Percentiles rank a stretch among this genome's conserved stretches.
Conservation (phyloP, 2,329 filamentous ascomycete species). For the Meredithiella fracta region DNA sequence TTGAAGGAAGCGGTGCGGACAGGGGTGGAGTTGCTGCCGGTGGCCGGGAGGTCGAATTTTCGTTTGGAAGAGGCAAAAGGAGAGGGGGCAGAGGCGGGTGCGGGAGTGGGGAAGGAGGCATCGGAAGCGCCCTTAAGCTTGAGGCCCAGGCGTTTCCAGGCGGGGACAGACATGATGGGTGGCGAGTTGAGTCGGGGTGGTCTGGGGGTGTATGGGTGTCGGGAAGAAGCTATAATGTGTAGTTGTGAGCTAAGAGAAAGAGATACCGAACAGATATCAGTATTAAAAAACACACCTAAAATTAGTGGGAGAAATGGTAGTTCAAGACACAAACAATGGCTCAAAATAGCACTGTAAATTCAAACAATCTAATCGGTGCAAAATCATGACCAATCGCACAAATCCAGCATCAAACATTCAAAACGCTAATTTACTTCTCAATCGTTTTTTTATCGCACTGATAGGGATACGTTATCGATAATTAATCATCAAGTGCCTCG, state of each 20-base stretch:
- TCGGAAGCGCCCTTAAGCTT: conserved; percentile 34
- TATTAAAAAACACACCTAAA: too few species aligned
- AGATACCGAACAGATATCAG: too few species aligned
- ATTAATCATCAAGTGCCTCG: neutral
- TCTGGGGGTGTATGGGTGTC: neutral
- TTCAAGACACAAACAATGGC: too few species aligned
- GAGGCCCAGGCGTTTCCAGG: conserved; percentile 47
- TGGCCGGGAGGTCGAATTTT: conserved; percentile 18
- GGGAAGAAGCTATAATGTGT: neutral
- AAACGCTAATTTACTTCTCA: neutral
- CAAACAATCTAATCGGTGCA: too few species aligned
- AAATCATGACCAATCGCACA: neutral
- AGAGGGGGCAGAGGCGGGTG: neutral
- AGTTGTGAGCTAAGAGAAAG: too few species aligned
- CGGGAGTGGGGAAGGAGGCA: conserved; percentile 19
- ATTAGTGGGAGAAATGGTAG: too few species aligned
- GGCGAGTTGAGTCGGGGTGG: neutral
- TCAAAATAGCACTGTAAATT: too few species aligned
- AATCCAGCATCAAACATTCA: neutral
- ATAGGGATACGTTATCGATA: neutral
- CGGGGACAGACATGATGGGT: conserved; percentile 32
- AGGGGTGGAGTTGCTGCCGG: conserved; percentile 9
- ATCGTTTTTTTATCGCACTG: conserved; percentile 4
- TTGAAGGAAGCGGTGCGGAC: conserved; percentile 10
- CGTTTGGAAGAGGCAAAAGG: conserved; percentile 21